phyloP scores from a whole-genome alignment of 495 filamentous ascomycete genomes.

The Rostrohypoxylon terebratum region DNA sequence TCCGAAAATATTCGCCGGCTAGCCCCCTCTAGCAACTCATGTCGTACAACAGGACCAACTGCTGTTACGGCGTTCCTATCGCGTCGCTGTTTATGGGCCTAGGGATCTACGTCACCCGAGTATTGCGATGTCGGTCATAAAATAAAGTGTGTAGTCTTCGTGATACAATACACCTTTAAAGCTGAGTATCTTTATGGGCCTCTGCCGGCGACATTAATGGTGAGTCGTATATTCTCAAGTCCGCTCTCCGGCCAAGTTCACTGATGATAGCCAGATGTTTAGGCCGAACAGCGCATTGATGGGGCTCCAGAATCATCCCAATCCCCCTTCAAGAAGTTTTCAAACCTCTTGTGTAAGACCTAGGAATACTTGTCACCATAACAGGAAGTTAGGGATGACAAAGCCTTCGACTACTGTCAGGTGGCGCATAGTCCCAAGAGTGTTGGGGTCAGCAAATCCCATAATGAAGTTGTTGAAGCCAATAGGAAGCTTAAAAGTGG shows the following conservation, averaged over 20 bases:
- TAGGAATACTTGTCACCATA: neutral
- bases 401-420: neutral
- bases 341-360: neutral
- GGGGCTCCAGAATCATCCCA: neutral
- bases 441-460: neutral
- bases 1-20: neutral
- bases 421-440: neutral
- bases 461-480: neutral
- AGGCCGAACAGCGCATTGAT: neutral
- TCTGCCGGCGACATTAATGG: neutral
- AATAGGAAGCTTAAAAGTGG: neutral
- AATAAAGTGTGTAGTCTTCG: neutral
- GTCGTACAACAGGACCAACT: too few relatives aligned
- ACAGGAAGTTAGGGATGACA: slow-evolving; percentile 9
- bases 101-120: too few relatives aligned
- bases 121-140: neutral
- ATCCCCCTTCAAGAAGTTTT: neutral
- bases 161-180: neutral
- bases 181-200: neutral
- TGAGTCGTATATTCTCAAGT: neutral
- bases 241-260: neutral
- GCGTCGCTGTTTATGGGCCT: neutral
- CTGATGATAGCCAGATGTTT: neutral
- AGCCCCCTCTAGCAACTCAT: too few relatives aligned
- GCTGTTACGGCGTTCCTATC: neutral